A percentile compares a stretch with the other conserved stretches of the same genome.
These are phyloP conservation scores for Hericium alpestre DNA, from an alignment of 768 basidiomycete species.

Conservation along the genomic window DNA sequence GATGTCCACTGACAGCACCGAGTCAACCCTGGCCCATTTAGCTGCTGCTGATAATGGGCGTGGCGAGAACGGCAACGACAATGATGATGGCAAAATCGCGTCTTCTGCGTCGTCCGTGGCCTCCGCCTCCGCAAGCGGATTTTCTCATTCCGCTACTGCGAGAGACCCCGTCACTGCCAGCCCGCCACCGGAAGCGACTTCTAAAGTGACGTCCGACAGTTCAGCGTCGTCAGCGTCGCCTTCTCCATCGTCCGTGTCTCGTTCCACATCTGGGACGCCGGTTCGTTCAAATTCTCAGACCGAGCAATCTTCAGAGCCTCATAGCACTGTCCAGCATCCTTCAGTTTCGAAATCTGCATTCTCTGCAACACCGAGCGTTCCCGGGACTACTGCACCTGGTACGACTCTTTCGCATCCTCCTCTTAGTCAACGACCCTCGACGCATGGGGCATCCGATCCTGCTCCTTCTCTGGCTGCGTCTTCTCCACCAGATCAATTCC, in stretches of 20 bases:
- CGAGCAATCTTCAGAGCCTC: background rate
- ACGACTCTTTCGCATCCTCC: background rate
- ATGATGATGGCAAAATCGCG: background rate
- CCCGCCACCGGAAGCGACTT: background rate
- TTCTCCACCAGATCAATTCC: background rate
- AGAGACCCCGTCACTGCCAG: background rate
- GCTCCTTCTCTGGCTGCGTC: background rate
- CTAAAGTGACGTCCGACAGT: background rate
- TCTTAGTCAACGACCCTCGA: background rate
- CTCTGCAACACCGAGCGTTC: background rate
- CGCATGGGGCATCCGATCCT: background rate
- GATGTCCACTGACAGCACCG: too few relatives aligned
- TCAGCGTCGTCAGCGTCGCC: background rate
- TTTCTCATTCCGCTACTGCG: too few relatives aligned
- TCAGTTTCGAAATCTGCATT: background rate
- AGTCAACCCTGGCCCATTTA: too few relatives aligned
- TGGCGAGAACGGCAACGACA: background rate
- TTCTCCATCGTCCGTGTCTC: background rate
- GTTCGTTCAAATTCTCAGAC: constrained; percentile 6
- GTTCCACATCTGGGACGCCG: background rate
- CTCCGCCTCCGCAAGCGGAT: background rate
- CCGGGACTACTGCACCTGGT: background rate
- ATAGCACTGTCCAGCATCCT: background rate
- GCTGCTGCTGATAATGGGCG: too few relatives aligned
- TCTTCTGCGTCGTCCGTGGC: background rate